These are phyloP conservation scores for Rhodamnia argentea DNA, from an alignment of 345 rosid genomes.

Conservation along the genomic window DNA sequence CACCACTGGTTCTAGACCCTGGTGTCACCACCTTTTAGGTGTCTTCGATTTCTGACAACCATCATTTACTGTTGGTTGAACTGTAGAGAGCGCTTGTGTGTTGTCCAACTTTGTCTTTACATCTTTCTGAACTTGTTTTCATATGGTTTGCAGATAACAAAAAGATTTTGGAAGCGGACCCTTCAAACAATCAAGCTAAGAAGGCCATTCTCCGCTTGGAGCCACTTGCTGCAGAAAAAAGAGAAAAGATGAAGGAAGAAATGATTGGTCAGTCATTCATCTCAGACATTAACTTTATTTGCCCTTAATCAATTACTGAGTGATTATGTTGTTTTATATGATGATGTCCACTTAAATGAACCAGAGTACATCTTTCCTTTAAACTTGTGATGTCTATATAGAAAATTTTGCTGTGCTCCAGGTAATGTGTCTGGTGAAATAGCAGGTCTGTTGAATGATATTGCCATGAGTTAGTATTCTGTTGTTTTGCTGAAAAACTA, in stretches of 20 bases:
- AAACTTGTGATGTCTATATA: not conserved
- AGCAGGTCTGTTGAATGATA: not conserved
- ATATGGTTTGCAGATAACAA: constrained; percentile 51
- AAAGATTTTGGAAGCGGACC: constrained; percentile 73
- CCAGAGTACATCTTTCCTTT: not conserved
- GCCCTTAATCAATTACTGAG: not conserved
- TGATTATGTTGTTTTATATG: not conserved
- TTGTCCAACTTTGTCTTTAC: not conserved
- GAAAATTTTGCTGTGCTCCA: not conserved
- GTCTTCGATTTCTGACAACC: not conserved
- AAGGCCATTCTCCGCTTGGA: constrained; percentile 58
- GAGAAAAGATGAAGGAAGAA: constrained; percentile 98
- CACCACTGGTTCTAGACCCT: not conserved
- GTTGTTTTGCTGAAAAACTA: not conserved
- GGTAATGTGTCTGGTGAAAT: not conserved
- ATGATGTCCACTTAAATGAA: not conserved
- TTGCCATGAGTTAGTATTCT: not conserved
- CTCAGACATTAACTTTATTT: not conserved
- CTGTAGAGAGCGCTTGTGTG: not conserved
- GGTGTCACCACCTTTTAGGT: not conserved
- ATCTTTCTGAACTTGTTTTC: not conserved
- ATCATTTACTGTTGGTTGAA: not conserved
- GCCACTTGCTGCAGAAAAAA: constrained; percentile 81
- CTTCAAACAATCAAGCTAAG: constrained; percentile 66
- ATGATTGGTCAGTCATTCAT: constrained; percentile 58